A percentile compares a stretch with the other conserved stretches of the same genome.
Evolutionary conservation across 495 filamentous ascomycete genomes (phyloP).

Genomic region (Daldinia concentrica): DNA sequence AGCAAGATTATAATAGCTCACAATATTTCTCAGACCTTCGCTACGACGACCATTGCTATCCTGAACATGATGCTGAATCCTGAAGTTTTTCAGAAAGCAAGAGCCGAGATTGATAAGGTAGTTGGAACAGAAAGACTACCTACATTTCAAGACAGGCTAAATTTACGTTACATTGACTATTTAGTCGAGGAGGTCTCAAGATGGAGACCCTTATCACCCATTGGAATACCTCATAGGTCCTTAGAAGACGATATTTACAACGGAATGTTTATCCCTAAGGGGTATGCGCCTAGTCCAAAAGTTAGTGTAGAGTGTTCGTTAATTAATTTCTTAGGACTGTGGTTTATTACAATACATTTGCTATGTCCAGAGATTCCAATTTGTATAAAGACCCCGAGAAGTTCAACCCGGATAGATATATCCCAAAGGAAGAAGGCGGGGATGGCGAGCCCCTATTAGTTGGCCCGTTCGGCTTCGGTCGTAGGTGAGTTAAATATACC

Average conservation of each 20-base stretch:
- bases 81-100: slow-evolving; percentile 61
- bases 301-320: neutral
- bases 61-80: slow-evolving; percentile 56
- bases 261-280: slow-evolving; percentile 59
- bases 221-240: slow-evolving; percentile 67
- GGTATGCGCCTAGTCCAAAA: slow-evolving; percentile 7
- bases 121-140: slow-evolving; percentile 59
- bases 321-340: slow-evolving; percentile 42
- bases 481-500: slow-evolving; percentile 22
- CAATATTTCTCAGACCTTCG: slow-evolving; percentile 43
- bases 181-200: slow-evolving; percentile 68
- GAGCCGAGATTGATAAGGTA: slow-evolving; percentile 66
- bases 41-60: slow-evolving; percentile 53
- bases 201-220: slow-evolving; percentile 68
- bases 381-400: slow-evolving; percentile 53
- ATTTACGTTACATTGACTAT: slow-evolving; percentile 61
- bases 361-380: slow-evolving; percentile 55
- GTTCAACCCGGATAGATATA: slow-evolving; percentile 59
- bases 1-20: neutral
- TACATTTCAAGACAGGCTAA: slow-evolving; percentile 58
- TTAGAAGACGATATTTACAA: slow-evolving; percentile 62
- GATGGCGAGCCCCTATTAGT: slow-evolving; percentile 59
- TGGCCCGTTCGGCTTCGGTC: slow-evolving; percentile 64
- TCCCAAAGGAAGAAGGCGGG: slow-evolving; percentile 54
- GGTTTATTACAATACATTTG: slow-evolving; percentile 58